Percentiles rank a stretch among this genome's conserved stretches.
phyloP scores from a whole-genome alignment of 768 basidiomycete species.

The Heimioporus sp. region DNA sequence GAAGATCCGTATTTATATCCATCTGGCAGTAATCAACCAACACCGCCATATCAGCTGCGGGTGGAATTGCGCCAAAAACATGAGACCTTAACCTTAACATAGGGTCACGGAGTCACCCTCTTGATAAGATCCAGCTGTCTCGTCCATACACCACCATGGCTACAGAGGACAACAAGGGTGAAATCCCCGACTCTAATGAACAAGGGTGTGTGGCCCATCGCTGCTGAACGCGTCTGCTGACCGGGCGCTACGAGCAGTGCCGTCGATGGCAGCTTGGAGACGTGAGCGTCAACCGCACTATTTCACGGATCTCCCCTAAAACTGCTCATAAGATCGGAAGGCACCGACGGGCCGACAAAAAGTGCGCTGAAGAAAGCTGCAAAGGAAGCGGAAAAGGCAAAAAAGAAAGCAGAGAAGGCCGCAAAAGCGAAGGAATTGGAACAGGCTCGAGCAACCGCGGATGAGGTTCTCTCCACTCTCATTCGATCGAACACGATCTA shows the following conservation, averaged over 20 bases:
- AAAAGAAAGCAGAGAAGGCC: slow-evolving; percentile 83
- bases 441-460: slow-evolving; percentile 63
- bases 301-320: background rate
- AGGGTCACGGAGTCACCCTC: slow-evolving; percentile 7
- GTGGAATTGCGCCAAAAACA: too few species aligned
- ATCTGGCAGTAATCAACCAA: background rate
- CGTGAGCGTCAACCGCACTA: slow-evolving; percentile 4
- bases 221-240: background rate
- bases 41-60: too few species aligned
- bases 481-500: slow-evolving; percentile 34
- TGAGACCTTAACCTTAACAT: slow-evolving; percentile 19
- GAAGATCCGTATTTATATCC: background rate
- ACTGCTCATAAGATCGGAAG: slow-evolving; percentile 18
- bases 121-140: slow-evolving; percentile 15
- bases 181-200: background rate
- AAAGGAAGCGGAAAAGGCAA: slow-evolving; percentile 88
- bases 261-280: slow-evolving; percentile 8
- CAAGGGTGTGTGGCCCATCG: slow-evolving; percentile 4
- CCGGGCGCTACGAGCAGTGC: slow-evolving; percentile 1
- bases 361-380: slow-evolving; percentile 88
- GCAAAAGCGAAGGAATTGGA: slow-evolving; percentile 78
- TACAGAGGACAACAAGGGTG: background rate
- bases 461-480: slow-evolving; percentile 35
- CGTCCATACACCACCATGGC: slow-evolving; percentile 16
- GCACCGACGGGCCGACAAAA: slow-evolving; percentile 65